These are phyloP conservation scores for Hypomontagnella submonticulosa DNA, from an alignment of 495 filamentous ascomycete genomes.

Conservation along the genomic window DNA sequence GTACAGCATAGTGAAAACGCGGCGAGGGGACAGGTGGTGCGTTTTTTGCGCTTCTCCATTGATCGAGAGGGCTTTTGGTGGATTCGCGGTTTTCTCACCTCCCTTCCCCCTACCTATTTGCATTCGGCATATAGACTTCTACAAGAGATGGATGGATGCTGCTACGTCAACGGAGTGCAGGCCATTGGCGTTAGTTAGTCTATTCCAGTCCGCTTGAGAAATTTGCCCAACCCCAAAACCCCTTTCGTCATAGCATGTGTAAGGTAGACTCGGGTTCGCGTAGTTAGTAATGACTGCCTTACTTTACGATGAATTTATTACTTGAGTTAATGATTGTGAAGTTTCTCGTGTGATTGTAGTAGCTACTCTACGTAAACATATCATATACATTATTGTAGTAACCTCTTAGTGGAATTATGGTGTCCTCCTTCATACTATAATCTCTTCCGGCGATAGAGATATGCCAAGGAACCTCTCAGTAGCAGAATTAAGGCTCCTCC, in stretches of 20 bases:
- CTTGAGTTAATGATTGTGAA: too few species aligned
- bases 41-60: constrained; percentile 23
- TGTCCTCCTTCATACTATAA: too few species aligned
- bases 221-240: constrained; percentile 7
- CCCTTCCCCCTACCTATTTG: too few species aligned
- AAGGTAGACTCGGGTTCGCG: constrained; percentile 33
- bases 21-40: constrained; percentile 23
- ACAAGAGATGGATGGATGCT: constrained; percentile 2
- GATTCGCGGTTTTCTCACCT: constrained; percentile 13
- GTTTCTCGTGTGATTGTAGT: too few species aligned
- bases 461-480: too few species aligned
- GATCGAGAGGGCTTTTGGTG: constrained; percentile 4
- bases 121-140: constrained; percentile 34
- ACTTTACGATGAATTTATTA: background rate
- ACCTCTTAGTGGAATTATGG: too few species aligned
- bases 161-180: constrained; percentile 42
- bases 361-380: too few species aligned
- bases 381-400: too few species aligned
- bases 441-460: too few species aligned
- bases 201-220: background rate
- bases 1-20: constrained; percentile 37
- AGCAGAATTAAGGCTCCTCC: too few species aligned
- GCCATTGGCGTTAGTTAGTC: constrained; percentile 37
- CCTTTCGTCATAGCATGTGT: constrained; percentile 32
- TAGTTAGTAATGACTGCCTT: constrained; percentile 24